Base-by-base conservation (phyloP, 1,284 basidiomycete genomes). In the Rhodotorula sp. region DNA sequence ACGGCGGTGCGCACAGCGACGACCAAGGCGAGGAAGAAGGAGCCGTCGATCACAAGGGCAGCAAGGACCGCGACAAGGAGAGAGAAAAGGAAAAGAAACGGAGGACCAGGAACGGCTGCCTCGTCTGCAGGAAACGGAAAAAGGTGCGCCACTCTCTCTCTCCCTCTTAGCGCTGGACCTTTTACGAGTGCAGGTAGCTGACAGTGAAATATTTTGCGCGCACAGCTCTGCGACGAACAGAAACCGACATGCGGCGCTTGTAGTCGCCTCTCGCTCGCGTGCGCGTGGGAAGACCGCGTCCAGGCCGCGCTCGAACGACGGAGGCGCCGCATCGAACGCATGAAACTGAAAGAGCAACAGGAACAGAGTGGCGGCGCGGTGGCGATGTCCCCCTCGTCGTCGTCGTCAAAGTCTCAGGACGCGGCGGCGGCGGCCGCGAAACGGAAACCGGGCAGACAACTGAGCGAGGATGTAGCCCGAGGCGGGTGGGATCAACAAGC, bases 71-170 rank as follows among this genome's bases (percentile, higher is more conserved):
- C 47, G 59, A 29, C 43, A n/a, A 39, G 4, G 21, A 23, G 14
- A 16, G 7, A 15, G 34, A 43, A 43, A 48, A 43, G 23, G 18
- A 26, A 10, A 72, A 69, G 65, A 46, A 64, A 26, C 69, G 54
- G 3, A 58, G 71, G 6, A 66, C 67, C 1, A 29, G 68, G 10
- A 62, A 69, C 52, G 68, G 71, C 3, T 72, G 71, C 58, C 43
- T 69, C 34, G 52, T 59, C 20, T 72, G 71, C 51, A 48, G 71
- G 16, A 23, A 26, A 3, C 64, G 71, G 34, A 72, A 72, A n/a
- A 72, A 72, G 65, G 26, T 48, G 29, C 34, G 62, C 51, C 16
- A 15, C 8, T n/a, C 2, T 16, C 31, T 26, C 49, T 8, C 15
- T 8, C 18, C 8, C 34, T 34, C 34, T 34, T 7, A 7, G 34